A percentile compares a stretch with the other conserved stretches of the same genome.
Conservation (phyloP, 441 rosid genomes). For the Arabidopsis hybrid region DNA sequence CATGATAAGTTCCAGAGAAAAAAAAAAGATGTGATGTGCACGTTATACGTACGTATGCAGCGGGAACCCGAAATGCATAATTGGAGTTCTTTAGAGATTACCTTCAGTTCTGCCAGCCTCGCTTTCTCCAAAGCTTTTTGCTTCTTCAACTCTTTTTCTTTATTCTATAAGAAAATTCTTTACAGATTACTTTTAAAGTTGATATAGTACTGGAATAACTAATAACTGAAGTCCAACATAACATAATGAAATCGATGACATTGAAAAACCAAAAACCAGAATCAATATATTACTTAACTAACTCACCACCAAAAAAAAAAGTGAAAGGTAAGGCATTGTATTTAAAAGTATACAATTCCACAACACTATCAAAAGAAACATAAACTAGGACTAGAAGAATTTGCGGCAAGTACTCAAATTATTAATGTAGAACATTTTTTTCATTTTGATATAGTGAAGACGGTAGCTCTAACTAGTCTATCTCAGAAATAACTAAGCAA, state of each 20-base stretch:
- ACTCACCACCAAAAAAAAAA: not conserved
- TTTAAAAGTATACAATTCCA: constrained; percentile 2
- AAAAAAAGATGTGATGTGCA: not conserved
- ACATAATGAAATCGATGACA: not conserved
- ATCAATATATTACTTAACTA: not conserved
- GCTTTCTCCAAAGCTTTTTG: constrained; percentile 87
- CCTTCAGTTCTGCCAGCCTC: constrained; percentile 69
- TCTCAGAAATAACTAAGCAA: not conserved
- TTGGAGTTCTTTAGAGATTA: constrained; percentile 53
- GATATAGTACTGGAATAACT: constrained; percentile 33
- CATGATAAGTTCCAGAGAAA: constrained; percentile 9
- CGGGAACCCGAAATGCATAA: constrained; percentile 7
- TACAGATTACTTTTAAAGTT: constrained; percentile 50
- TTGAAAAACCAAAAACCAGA: not conserved
- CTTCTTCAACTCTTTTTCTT: constrained; percentile 86
- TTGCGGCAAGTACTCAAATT: not conserved
- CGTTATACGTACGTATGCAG: not conserved
- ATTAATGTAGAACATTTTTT: not conserved
- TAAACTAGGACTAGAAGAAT: not conserved
- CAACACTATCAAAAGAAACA: not conserved
- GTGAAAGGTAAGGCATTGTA: not conserved
- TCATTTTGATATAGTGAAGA: not conserved
- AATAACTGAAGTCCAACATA: not conserved
- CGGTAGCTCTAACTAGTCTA: not conserved
- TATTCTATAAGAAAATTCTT: constrained; percentile 52